phyloP scores from a whole-genome alignment of 352 stramenopile genomes.

The Pythium brachiatum region DNA sequence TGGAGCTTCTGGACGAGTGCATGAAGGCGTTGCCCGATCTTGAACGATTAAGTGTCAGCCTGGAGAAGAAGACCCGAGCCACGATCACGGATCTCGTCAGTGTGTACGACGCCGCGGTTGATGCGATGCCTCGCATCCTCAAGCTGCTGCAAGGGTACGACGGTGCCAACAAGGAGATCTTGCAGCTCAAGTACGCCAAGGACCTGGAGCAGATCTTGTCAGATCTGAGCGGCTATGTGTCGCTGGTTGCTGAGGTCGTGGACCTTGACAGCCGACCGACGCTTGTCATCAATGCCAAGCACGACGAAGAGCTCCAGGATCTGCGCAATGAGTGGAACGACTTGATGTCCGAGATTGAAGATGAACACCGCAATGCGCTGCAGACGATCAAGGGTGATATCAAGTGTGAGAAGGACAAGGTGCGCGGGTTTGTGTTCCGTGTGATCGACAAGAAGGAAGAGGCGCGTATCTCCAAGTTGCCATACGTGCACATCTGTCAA shows the following conservation, averaged over 20 bases:
- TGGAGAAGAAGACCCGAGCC: slow-evolving; percentile 71
- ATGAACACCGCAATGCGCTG: slow-evolving; percentile 60
- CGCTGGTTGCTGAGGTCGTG: slow-evolving; percentile 81
- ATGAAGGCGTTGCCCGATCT: slow-evolving; percentile 86
- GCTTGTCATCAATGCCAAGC: slow-evolving; percentile 79
- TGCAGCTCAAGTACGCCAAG: slow-evolving; percentile 46
- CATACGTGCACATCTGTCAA: slow-evolving; percentile 90
- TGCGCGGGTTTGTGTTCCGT: slow-evolving; percentile 92
- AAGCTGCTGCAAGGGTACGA: slow-evolving; percentile 52
- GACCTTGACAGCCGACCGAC: slow-evolving; percentile 78
- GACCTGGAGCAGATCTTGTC: slow-evolving; percentile 56
- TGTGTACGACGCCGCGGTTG: slow-evolving; percentile 79
- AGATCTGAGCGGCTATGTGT: slow-evolving; percentile 64
- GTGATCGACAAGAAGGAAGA: slow-evolving; percentile 93
- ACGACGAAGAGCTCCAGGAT: slow-evolving; percentile 75
- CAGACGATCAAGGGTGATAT: slow-evolving; percentile 75
- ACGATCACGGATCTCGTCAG: slow-evolving; percentile 81
- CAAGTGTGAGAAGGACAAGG: slow-evolving; percentile 92
- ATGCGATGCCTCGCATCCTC: slow-evolving; percentile 61
- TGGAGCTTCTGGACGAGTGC: slow-evolving; percentile 86
- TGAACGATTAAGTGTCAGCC: slow-evolving; percentile 54
- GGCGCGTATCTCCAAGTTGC: slow-evolving; percentile 85
- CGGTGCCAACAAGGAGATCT: slow-evolving; percentile 28
- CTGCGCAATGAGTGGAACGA: slow-evolving; percentile 77
- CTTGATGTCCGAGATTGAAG: slow-evolving; percentile 76